These are phyloP conservation scores for Isatis tinctoria DNA, from an alignment of 345 rosid genomes.

Conservation along the genomic window DNA sequence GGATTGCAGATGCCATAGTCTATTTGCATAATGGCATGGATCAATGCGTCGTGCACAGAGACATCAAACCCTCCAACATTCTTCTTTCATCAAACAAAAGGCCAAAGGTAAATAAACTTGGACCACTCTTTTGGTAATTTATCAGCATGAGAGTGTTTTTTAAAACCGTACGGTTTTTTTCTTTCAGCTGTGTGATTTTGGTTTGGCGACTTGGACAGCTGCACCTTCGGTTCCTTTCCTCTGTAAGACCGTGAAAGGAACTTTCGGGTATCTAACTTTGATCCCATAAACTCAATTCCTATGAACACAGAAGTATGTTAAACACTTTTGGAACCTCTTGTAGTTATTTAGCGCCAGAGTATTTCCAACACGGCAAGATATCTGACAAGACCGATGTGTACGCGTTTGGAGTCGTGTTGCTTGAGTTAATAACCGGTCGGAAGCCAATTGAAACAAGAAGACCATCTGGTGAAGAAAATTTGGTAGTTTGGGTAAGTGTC, in stretches of 20 bases:
- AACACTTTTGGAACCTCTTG: background rate
- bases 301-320: background rate
- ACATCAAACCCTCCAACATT: constrained; percentile 90
- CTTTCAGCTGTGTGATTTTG: constrained; percentile 87
- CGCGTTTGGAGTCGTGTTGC: constrained; percentile 88
- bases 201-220: constrained; percentile 92
- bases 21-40: constrained; percentile 84
- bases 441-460: constrained; percentile 84
- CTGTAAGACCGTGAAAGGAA: constrained; percentile 97
- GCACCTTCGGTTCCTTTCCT: constrained; percentile 88
- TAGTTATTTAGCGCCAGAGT: constrained; percentile 95
- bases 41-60: constrained; percentile 91
- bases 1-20: constrained; percentile 72
- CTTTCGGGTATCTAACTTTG: constrained; percentile 64
- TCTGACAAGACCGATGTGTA: constrained; percentile 92
- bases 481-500: constrained; percentile 73
- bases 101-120: constrained; percentile 51
- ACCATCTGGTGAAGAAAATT: constrained; percentile 85
- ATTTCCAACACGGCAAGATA: constrained; percentile 95
- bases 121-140: background rate
- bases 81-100: constrained; percentile 83
- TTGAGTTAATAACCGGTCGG: constrained; percentile 82
- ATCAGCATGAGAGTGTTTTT: background rate
- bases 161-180: background rate
- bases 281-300: background rate